Evolutionary conservation across 2,329 filamentous ascomycete species (phyloP), one percentile per base, ranked within the genome.

Genomic region (Hyphodiscus sp.): DNA sequence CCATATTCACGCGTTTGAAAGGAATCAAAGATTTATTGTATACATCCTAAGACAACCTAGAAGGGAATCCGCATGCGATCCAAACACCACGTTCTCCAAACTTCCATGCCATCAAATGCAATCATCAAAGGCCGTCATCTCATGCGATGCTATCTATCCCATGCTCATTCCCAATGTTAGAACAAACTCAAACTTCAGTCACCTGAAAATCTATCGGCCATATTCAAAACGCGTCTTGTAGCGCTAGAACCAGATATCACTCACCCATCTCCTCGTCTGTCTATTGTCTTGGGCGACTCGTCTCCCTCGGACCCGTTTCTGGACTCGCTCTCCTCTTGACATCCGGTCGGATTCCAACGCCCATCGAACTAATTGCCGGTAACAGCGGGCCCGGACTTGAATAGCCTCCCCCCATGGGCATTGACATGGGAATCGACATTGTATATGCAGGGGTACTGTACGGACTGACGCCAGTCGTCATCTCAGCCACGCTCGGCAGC

Each of bases 391-490:
- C 71, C 1, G 76, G 75, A 50, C 75, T 79, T n/a, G 54, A 47
- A 49, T 64, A 65, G 4, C 62, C 59, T 11, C 56, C 58, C 13
- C 56, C 57, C 57, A 59, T 58, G 1, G 62, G 58, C 61, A 62
- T 38, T n/a, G 33, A 38, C 33, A 38, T 60, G 33, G 63, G 63
- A 49, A 73, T 60, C 41, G 63, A 63, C 49, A 73, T 67, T 8
- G 76, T 74, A 63, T 80, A 81, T 0, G 78, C 76, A 41, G 78
- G 77, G n/a, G 78, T 78, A 58, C 71, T 78, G 64, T 84, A 85
- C 0, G 80, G 79, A 58, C 77, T 82, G 30, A 83, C 73, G 13
- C 82, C 82, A 0, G 81, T 85, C 1, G 82, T 85, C 61, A 86
- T 74, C 64, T 86, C 82, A 38, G 79, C 77, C 16, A 86, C 74